Evolutionary conservation across 176 grass and related monocot genomes (phyloP).

Genomic region (Raddia guianensis): DNA sequence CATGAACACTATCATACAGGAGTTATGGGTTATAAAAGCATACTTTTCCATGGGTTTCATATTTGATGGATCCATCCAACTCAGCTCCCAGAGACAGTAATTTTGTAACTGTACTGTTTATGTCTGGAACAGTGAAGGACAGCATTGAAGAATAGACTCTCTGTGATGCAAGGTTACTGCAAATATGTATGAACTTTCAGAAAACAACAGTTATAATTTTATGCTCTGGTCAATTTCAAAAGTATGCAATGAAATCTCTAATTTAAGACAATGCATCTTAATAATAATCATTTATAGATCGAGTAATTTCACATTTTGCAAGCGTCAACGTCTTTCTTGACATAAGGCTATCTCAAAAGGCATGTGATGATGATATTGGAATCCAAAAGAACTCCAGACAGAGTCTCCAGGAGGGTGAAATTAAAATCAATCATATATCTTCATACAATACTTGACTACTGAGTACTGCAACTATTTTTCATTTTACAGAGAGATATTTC

Average conservation of each 20-base stretch:
- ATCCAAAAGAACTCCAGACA: not conserved
- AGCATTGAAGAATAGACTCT: slow-evolving; percentile 85
- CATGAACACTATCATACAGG: not conserved
- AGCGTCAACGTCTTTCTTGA: not conserved
- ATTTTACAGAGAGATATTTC: not conserved
- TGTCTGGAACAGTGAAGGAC: slow-evolving; percentile 80
- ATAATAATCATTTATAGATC: not conserved
- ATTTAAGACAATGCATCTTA: not conserved
- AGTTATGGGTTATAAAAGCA: not conserved
- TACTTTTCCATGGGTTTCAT: slow-evolving; percentile 92
- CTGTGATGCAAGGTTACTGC: slow-evolving; percentile 55
- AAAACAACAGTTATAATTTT: not conserved
- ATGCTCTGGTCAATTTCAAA: not conserved
- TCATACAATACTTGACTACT: not conserved
- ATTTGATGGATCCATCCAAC: slow-evolving; percentile 85
- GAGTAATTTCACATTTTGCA: not conserved
- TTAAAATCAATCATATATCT: not conserved
- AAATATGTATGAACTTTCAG: not conserved
- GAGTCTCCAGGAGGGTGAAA: not conserved
- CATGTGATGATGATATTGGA: not conserved
- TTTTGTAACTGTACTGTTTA: slow-evolving; percentile 75
- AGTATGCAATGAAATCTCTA: not conserved
- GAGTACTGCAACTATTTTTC: not conserved
- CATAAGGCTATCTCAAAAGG: not conserved
- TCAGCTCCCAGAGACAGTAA: slow-evolving; percentile 78